Evolutionary conservation across 2,329 filamentous ascomycete species (phyloP).

Genomic region (Tolypocladium ovalisporum): DNA sequence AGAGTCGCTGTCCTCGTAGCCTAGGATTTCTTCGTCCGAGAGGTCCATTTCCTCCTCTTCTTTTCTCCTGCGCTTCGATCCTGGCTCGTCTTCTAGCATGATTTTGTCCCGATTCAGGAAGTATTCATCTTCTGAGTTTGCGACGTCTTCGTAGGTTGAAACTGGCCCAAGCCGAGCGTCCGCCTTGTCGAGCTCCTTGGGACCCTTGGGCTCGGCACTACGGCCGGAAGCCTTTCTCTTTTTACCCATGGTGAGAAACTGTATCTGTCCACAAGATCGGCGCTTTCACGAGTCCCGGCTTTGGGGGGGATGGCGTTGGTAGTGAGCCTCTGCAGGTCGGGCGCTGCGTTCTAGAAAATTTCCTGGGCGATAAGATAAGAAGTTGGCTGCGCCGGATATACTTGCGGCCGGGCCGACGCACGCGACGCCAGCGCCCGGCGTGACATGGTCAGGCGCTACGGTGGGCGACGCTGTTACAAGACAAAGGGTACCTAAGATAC

Average conservation of each 20-base stretch:
- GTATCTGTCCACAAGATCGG: neutral
- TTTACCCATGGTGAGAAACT: conserved; percentile 38
- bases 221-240: conserved; percentile 59
- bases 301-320: neutral
- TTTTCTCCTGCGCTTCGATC: conserved; percentile 65
- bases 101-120: conserved; percentile 80
- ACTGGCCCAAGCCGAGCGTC: conserved; percentile 53
- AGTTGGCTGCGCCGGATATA: neutral
- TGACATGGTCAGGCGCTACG: neutral
- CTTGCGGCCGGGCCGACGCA: neutral
- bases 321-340: neutral
- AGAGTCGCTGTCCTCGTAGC: conserved; percentile 32
- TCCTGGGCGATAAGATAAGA: conserved; percentile 12
- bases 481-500: no score
- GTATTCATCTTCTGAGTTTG: conserved; percentile 91
- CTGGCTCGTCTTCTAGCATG: conserved; percentile 69
- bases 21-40: conserved; percentile 53
- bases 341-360: conserved; percentile 6
- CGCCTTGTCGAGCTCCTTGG: conserved; percentile 41
- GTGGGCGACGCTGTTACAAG: neutral
- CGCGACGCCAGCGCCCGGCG: neutral
- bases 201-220: conserved; percentile 32
- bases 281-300: neutral
- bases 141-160: conserved; percentile 68
- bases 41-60: conserved; percentile 57